Base-by-base conservation (phyloP, 2,329 filamentous ascomycete genomes). In the Gliomastix tumulicola region DNA sequence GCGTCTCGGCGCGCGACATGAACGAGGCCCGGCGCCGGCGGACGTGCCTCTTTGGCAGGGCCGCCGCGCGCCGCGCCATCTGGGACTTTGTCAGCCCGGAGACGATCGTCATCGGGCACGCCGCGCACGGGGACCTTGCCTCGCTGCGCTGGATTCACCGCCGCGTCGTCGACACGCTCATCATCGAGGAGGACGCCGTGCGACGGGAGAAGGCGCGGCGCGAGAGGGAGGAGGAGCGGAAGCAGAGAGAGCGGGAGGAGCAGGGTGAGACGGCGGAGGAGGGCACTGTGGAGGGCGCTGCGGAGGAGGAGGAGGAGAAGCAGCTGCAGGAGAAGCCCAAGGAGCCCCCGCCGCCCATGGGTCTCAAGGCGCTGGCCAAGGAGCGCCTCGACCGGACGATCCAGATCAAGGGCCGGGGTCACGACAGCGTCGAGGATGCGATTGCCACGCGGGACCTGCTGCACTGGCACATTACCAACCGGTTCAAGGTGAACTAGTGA, bases 41-140 rank as follows among this genome's bases (percentile, higher is more conserved):
- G 0, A 49, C 47, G 1, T 66, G 60, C 30, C 42, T 75, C 1
- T 41, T 57, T 3, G 71, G 71, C 0, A 53, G 56, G 4, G 53
- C 60, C 19, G 56, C 52, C 4, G 69, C 69, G 1, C 57, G 70
- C 3, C 39, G 49, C 3, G 56, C 55, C 3, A 38, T 76, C 0
- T 70, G 62, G 54, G 46, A 51, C 10, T 68, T 63, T 36, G 56
- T 75, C 5, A 60, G 63, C 0, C 59, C 60, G 0, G 44, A 62
- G 0, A 76, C 72, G 0, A 53, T 74, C 8, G 54, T 76, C 7
- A 53, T 76, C 3, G 63, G 63, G 0, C 72, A 76, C 36, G 57
- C 56, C 1, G 61, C 57, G 2, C 46, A 59, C 9, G 54, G 56
- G 23, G 70, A 74, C 41, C 44, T 75, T 15, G 45, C 47, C 1